phyloP scores from a whole-genome alignment of 106 monocot genomes.

The Allium cepa region DNA sequence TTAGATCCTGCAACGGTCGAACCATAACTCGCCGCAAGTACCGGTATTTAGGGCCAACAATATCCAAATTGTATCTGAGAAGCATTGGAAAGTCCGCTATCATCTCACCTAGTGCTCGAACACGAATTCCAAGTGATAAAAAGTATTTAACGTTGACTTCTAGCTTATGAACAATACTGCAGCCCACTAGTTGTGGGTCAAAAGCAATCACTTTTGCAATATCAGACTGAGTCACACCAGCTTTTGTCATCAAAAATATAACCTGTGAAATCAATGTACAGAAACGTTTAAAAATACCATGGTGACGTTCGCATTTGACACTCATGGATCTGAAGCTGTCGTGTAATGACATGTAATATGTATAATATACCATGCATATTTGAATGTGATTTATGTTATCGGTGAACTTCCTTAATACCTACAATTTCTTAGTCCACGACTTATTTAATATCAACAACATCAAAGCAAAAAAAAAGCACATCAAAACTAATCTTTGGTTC shows the following conservation, averaged over 20 bases:
- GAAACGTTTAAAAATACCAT: no score
- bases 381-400: no score
- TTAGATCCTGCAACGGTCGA: slow-evolving; percentile 77
- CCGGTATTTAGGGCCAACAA: slow-evolving; percentile 79
- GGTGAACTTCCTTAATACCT: no score
- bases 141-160: slow-evolving; percentile 91
- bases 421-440: no score
- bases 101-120: slow-evolving; percentile 67
- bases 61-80: slow-evolving; percentile 72
- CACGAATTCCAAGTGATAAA: slow-evolving; percentile 76
- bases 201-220: slow-evolving; percentile 90
- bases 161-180: slow-evolving; percentile 73
- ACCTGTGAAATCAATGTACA: slow-evolving; percentile 31
- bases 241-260: slow-evolving; percentile 87
- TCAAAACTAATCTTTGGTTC: no score
- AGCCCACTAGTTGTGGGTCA: slow-evolving; percentile 88
- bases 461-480: no score
- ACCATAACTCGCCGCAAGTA: slow-evolving; percentile 84
- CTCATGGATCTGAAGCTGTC: no score
- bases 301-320: no score
- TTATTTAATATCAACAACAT: no score
- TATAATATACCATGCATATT: no score
- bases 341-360: no score
- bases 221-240: slow-evolving; percentile 60
- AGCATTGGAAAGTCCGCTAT: slow-evolving; percentile 95